Evolutionary conservation across 2,329 filamentous ascomycete species (phyloP).

Genomic region (Verticillium longisporum): DNA sequence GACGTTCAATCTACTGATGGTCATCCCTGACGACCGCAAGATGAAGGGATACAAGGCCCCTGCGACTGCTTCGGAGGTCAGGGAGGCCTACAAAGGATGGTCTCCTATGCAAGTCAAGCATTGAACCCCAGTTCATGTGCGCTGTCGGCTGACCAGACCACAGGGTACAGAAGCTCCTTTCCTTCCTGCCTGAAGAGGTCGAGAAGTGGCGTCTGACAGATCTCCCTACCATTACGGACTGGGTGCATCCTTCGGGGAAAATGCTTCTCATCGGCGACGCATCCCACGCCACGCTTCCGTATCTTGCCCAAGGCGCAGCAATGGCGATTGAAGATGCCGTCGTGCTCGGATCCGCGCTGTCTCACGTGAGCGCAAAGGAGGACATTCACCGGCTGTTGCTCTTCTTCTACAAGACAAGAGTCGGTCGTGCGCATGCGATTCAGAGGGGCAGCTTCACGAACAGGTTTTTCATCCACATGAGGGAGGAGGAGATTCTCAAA

Average conservation of each 20-base stretch:
- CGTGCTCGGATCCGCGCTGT: conserved; percentile 10
- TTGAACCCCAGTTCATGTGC: no score
- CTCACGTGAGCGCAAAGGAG: background rate
- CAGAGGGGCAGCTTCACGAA: conserved; percentile 7
- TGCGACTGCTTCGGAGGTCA: conserved; percentile 3
- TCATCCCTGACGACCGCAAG: conserved; percentile 7
- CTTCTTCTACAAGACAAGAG: conserved; percentile 6
- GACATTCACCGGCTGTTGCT: conserved; percentile 1
- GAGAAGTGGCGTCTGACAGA: conserved; percentile 2
- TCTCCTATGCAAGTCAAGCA: conserved; percentile 1
- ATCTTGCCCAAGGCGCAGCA: conserved; percentile 15
- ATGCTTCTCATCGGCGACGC: conserved; percentile 34
- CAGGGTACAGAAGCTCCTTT: conserved; percentile 2
- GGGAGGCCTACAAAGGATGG: conserved; percentile 5
- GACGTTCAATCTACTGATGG: conserved; percentile 8
- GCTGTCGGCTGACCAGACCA: background rate
- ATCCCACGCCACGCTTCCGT: conserved; percentile 17
- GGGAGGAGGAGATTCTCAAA: conserved; percentile 5
- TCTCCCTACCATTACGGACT: conserved; percentile 18
- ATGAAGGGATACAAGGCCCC: conserved; percentile 8
- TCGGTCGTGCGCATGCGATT: conserved; percentile 6
- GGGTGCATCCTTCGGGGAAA: conserved; percentile 47
- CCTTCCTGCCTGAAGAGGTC: conserved; percentile 1
- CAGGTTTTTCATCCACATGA: conserved; percentile 9
- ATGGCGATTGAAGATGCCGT: conserved; percentile 17